These are phyloP conservation scores for Exsudoporus frostii DNA, from an alignment of 768 basidiomycete genomes.

Conservation along the genomic window DNA sequence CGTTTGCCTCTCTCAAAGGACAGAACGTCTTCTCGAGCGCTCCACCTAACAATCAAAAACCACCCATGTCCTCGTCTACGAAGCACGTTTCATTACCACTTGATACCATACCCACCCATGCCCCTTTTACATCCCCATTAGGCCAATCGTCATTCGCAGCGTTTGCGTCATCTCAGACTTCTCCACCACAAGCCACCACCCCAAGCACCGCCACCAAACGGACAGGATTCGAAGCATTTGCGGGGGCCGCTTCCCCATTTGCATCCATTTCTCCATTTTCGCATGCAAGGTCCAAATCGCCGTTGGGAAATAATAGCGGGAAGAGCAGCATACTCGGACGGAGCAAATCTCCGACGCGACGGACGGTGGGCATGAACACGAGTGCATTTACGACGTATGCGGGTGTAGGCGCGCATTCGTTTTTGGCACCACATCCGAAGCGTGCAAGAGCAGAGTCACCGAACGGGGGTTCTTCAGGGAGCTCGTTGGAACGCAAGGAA, in stretches of 20 bases:
- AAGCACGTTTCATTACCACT: constrained; percentile 17
- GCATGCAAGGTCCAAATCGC: constrained; percentile 49
- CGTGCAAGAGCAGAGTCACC: constrained; percentile 54
- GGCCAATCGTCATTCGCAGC: constrained; percentile 21
- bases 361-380: constrained; percentile 37
- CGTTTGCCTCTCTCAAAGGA: constrained; percentile 72
- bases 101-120: constrained; percentile 22
- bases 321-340: constrained; percentile 29
- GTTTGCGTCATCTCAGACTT: constrained; percentile 16
- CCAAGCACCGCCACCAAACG: constrained; percentile 45
- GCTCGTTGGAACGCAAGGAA: constrained; percentile 43
- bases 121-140: constrained; percentile 22
- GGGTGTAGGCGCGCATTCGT: constrained; percentile 43
- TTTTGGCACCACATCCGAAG: constrained; percentile 44
- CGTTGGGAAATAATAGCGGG: constrained; percentile 30
- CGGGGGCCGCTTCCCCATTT: constrained; percentile 51
- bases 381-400: constrained; percentile 65
- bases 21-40: constrained; percentile 46
- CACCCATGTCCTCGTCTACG: constrained; percentile 26
- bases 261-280: constrained; percentile 34
- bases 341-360: constrained; percentile 57
- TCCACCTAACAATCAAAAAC: constrained; percentile 26
- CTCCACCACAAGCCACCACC: constrained; percentile 16
- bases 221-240: constrained; percentile 57
- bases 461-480: constrained; percentile 38